Conservation (phyloP, 441 rosid genomes). For the Biscutella laevigata region DNA sequence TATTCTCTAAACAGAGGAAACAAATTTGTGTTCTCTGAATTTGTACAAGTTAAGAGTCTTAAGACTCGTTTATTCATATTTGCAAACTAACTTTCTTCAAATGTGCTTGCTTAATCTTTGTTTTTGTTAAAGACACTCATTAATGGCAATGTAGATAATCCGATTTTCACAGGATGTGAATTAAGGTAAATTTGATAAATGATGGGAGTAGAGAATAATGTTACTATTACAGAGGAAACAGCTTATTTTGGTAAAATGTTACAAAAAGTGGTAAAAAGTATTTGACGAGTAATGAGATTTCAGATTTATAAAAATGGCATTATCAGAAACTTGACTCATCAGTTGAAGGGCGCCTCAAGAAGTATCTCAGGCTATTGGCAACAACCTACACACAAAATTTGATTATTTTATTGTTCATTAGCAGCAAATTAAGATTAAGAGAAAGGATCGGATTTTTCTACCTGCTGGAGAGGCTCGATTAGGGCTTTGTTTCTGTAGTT, state of each 20-base stretch:
- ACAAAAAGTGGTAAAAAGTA: background rate
- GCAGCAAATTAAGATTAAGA: background rate
- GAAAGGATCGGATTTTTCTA: slow-evolving; percentile 10
- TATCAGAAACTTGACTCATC: slow-evolving; percentile 82
- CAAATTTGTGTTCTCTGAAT: slow-evolving; percentile 18
- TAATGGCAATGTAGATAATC: background rate
- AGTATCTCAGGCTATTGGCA: slow-evolving; percentile 78
- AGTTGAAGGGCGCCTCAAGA: slow-evolving; percentile 85
- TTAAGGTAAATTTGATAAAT: slow-evolving; percentile 6
- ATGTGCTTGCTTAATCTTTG: slow-evolving; percentile 5
- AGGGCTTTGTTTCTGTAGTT: slow-evolving; percentile 76
- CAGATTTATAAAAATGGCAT: background rate
- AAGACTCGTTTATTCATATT: slow-evolving; percentile 16
- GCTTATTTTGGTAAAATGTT: slow-evolving; percentile 19
- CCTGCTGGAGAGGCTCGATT: slow-evolving; percentile 90
- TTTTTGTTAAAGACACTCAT: background rate
- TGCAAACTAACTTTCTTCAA: slow-evolving; percentile 15
- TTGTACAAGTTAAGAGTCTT: slow-evolving; percentile 20
- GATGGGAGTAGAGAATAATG: background rate
- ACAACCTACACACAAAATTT: slow-evolving; percentile 46
- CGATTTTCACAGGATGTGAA: slow-evolving; percentile 9
- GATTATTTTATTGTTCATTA: background rate
- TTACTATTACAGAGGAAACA: slow-evolving; percentile 19
- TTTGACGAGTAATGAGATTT: slow-evolving; percentile 1
- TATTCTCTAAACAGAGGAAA: background rate